A percentile compares a stretch with the other conserved stretches of the same genome.
These are phyloP conservation scores for Cercospora sp. DNA, from an alignment of 2,329 filamentous ascomycete genomes.

Conservation along the genomic window DNA sequence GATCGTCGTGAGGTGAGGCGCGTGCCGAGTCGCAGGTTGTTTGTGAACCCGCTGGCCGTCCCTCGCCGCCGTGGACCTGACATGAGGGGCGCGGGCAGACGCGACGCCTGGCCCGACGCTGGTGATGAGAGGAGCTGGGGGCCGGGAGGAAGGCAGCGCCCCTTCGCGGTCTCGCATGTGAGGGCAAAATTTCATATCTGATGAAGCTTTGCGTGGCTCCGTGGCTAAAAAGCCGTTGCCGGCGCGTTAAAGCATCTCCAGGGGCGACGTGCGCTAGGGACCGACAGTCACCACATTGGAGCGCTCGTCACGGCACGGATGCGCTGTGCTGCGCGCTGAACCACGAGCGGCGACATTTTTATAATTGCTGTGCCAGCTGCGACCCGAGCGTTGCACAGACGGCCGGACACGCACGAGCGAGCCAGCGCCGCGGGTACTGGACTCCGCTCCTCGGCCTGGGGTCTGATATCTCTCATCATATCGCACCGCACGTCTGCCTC, in stretches of 20 bases:
- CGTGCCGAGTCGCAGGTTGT: conserved; percentile 3
- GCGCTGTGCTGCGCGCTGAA: not conserved
- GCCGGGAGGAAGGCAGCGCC: not conserved
- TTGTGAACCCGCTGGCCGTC: conserved; percentile 5
- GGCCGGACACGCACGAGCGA: not conserved
- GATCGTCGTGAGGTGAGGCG: conserved; percentile 6
- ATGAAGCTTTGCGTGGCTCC: not conserved
- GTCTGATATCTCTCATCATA: not conserved
- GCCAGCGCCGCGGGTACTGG: not conserved
- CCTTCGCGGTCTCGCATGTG: not conserved
- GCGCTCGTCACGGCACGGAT: not conserved
- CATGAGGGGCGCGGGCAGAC: not conserved
- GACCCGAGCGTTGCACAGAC: not conserved
- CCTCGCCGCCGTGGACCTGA: not conserved
- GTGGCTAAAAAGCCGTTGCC: conserved; percentile 1
- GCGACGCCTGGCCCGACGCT: not conserved
- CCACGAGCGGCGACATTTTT: not conserved
- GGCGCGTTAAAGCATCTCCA: not conserved
- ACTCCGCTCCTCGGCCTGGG: not conserved
- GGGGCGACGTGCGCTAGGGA: conserved; percentile 3
- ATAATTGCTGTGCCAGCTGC: not conserved
- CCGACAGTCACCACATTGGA: not conserved
- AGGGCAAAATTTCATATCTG: not conserved
- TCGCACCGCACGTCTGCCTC: not conserved
- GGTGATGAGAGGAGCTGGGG: not conserved